Evolutionary conservation across 306 rosid genomes (phyloP).

Genomic region (Coriaria nepalensis): DNA sequence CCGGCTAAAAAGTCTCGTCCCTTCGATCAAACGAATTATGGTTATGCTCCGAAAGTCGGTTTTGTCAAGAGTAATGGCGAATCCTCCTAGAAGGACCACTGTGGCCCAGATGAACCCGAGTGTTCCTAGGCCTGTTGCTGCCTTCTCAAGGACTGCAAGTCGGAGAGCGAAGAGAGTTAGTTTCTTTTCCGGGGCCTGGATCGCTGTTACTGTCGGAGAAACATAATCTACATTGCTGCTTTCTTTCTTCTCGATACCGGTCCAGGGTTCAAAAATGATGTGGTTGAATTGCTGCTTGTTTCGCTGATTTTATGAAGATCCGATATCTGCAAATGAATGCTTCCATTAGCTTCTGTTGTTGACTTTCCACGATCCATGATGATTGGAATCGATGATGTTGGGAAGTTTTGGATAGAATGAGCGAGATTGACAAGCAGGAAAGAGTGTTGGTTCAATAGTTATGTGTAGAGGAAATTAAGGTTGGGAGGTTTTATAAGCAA

Average conservation of each 20-base stretch:
- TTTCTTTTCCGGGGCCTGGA: constrained; percentile 68
- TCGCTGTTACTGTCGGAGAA: constrained; percentile 15
- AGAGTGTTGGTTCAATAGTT: not conserved
- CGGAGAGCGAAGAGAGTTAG: constrained; percentile 75
- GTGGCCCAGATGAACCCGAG: constrained; percentile 96
- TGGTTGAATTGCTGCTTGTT: constrained; percentile 21
- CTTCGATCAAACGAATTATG: constrained; percentile 67
- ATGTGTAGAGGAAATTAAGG: not conserved
- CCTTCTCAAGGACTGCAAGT: constrained; percentile 79
- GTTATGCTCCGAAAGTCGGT: constrained; percentile 85
- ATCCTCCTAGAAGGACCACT: constrained; percentile 82
- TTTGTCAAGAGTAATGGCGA: constrained; percentile 59
- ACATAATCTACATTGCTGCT: constrained; percentile 17
- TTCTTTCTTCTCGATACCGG: constrained; percentile 31
- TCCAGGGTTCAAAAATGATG: constrained; percentile 46
- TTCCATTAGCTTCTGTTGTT: constrained; percentile 26
- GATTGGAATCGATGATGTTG: not conserved
- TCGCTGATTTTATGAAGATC: constrained; percentile 31
- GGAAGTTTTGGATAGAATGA: not conserved
- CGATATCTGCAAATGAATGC: constrained; percentile 33
- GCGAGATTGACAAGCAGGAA: not conserved
- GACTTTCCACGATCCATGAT: constrained; percentile 34
- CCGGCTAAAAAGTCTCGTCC: constrained; percentile 81
- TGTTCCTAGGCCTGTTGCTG: constrained; percentile 83
- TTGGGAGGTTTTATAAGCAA: constrained; percentile 3